Conservation (phyloP, 2,329 filamentous ascomycete species). For the Pyricularia grisea region DNA sequence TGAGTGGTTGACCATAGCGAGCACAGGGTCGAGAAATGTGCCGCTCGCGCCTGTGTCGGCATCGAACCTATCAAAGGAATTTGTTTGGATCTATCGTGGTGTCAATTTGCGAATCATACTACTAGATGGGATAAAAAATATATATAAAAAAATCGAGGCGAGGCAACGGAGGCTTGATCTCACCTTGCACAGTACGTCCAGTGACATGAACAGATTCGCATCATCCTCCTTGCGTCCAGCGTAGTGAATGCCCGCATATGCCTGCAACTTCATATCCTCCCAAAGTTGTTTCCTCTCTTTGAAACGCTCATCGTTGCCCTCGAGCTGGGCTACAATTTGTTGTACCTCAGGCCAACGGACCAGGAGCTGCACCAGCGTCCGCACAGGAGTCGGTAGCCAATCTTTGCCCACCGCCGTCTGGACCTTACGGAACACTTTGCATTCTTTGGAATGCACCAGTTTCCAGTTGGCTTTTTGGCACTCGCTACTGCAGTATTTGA, state of each 20-base stretch:
- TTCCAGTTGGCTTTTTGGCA: slow-evolving; percentile 49
- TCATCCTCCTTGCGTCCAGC: slow-evolving; percentile 26
- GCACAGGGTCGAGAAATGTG: slow-evolving; percentile 43
- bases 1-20: slow-evolving; percentile 55
- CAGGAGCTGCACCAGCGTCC: slow-evolving; percentile 43
- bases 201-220: slow-evolving; percentile 26
- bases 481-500: slow-evolving; percentile 41
- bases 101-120: background rate
- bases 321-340: slow-evolving; percentile 27
- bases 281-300: slow-evolving; percentile 24
- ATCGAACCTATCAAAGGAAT: slow-evolving; percentile 49
- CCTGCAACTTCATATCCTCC: slow-evolving; percentile 39
- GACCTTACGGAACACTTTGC: slow-evolving; percentile 32
- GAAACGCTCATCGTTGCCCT: slow-evolving; percentile 35
- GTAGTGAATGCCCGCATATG: slow-evolving; percentile 39
- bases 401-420: slow-evolving; percentile 19
- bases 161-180: background rate
- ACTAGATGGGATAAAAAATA: background rate
- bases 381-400: slow-evolving; percentile 42
- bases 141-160: background rate
- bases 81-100: slow-evolving; percentile 44
- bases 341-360: slow-evolving; percentile 21
- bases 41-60: slow-evolving; percentile 41
- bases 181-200: slow-evolving; percentile 45
- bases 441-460: slow-evolving; percentile 43